Evolutionary conservation across 768 basidiomycete genomes (phyloP), one percentile per base, ranked within the genome.

Genomic region (Cystobasidium onofrii): DNA sequence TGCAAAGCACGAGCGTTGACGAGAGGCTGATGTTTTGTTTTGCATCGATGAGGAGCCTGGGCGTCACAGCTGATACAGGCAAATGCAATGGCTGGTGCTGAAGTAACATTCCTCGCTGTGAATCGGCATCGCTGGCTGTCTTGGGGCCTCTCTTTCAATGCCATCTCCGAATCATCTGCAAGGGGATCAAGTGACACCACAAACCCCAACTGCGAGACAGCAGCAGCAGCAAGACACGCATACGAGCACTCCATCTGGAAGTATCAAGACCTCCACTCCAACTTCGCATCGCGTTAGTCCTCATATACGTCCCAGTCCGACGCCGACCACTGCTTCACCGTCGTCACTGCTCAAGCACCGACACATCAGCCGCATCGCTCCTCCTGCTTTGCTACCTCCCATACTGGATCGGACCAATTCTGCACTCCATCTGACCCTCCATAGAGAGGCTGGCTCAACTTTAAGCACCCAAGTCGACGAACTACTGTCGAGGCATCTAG

Each of bases 401-500:
- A 33, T 60, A 13, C 23, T 60, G 33, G 33, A 33, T 34, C 25
- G 6, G 1, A 62, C 57, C 54, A 27, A 64, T 25, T 72, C 70
- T 20, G 20, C 27, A 34, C 70, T 72, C 7, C 52, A 55, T 64
- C 36, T 72, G 13, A 72, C 29, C 7, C 57, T 72, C 18, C 9
- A 23, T 7, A 52, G 13, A 10, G 66, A 69, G 31, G 66, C 44
- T 12, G 66, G 66, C n/a, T 69, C 64, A 4, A 20, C 54, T 69
- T 50, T 69, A 23, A 52, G 46, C 25, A 44, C 44, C 7, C 66
- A 69, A n/a, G 44, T 69, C 6, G 54, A 55, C 66, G 66, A 46
- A 29, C 44, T 69, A 33, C 66, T 69, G 20, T 31, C 41, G 12
- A 6, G 66, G 15, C 54, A 46, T 57, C 25, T 33, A 13, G 31